Percentiles rank a stretch among this genome's conserved stretches.
Evolutionary conservation across 768 basidiomycete species (phyloP).

Genomic region (Zangia roseola): DNA sequence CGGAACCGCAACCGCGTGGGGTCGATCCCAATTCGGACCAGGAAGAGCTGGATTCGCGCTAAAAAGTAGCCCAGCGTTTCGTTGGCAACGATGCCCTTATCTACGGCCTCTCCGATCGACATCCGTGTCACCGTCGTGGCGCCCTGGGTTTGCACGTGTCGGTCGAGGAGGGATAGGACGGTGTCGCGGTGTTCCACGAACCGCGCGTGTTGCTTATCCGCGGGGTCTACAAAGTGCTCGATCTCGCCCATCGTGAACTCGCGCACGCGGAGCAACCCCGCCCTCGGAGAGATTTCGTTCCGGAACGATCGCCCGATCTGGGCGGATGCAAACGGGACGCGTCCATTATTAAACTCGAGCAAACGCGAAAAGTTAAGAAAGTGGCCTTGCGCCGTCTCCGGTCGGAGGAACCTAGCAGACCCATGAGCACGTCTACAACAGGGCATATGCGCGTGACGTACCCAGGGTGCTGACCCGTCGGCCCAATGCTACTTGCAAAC

Average conservation of each 20-base stretch:
- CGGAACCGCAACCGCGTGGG: conserved; percentile 83
- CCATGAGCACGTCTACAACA: neutral
- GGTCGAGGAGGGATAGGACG: conserved; percentile 74
- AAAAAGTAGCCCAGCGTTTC: conserved; percentile 98
- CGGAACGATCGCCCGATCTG: conserved; percentile 96
- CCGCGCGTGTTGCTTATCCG: conserved; percentile 82
- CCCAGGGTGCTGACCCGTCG: conserved; percentile 96
- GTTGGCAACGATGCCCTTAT: conserved; percentile 85
- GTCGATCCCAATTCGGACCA: conserved; percentile 89
- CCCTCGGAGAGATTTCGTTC: conserved; percentile 97
- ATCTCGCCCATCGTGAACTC: conserved; percentile 99
- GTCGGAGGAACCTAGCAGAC: conserved; percentile 76
- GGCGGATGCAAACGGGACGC: conserved; percentile 94
- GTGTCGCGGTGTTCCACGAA: conserved; percentile 81
- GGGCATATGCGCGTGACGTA: conserved; percentile 22
- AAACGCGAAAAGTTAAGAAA: conserved; percentile 98
- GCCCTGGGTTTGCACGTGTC: conserved; percentile 79
- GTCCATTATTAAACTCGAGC: conserved; percentile 97
- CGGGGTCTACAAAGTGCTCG: conserved; percentile 97
- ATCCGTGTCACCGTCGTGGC: conserved; percentile 60
- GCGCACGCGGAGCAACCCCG: conserved; percentile 93
- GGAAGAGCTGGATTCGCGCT: conserved; percentile 86
- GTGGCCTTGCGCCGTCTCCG: conserved; percentile 98
- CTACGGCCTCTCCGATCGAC: conserved; percentile 87
- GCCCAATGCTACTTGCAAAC: conserved; percentile 97